Base-by-base conservation (phyloP, 2,329 filamentous ascomycete species). In the Basipetospora chlamydospora region DNA sequence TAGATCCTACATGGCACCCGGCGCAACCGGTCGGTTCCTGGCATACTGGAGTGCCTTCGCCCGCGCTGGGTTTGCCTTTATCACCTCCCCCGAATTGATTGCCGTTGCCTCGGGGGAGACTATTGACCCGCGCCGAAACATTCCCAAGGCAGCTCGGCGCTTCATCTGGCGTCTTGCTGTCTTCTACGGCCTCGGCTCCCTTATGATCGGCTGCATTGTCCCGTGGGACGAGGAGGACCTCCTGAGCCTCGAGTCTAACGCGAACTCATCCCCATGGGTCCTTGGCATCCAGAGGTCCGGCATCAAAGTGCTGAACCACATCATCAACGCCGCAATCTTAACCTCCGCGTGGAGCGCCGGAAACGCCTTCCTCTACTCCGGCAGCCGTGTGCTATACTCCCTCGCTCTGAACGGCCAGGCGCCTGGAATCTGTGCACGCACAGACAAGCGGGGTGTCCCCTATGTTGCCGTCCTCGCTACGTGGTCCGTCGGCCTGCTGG, bases 291-390 rank as follows among this genome's bases (percentile, higher is more conserved):
- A 75, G 49, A 61, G 69, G 16, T 65, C 78, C 5, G 66, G 71
- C 9, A 83, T 87, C 46, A 56, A 59, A 2, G 67, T 64, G 1
- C 64, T 83, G 2, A 71, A 77, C 46, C 70, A 70, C 42, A 64
- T 80, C 45, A 76, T 82, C 58, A 82, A 83, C 49, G 76, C 66
- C 23, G 73, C 70, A 15, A 70, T 82, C 46, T 59, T 81, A 35
- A 74, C 77, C 12, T 78, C 73, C 5, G 77, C 76, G 2, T 73
- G 70, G 63, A 73, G 70, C 2, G 70, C 70, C 6, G 70, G 66
- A 18, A 75, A 73, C 47, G 68, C 70, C 0, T 73, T 72, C 59
- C 60, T 73, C 37, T 80, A 80, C 54, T 76, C 73, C 1, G 75
- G 77, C 35, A 77, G 73, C 28, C 73, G 80, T 49, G 73, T 84